These are phyloP conservation scores for Trichoderma semiorbis DNA, from an alignment of 2,329 filamentous ascomycete species.

Conservation along the genomic window DNA sequence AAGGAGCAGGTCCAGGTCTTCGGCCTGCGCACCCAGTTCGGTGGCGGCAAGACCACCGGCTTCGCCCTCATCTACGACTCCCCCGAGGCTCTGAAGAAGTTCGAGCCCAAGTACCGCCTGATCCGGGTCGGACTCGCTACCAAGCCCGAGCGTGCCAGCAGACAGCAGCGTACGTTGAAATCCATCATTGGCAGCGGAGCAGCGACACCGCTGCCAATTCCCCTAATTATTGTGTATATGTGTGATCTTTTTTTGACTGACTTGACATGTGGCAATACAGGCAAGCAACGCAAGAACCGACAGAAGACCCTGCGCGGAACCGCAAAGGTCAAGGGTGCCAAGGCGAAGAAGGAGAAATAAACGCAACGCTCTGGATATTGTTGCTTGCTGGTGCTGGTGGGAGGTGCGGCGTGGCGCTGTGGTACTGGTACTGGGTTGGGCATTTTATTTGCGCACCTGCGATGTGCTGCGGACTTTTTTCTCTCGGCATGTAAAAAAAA, in stretches of 20 bases:
- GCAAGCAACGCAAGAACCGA: conserved; percentile 99
- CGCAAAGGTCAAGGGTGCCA: conserved; percentile 95
- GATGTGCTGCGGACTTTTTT: conserved; percentile 27
- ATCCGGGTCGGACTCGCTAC: conserved; percentile 86
- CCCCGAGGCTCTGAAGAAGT: conserved; percentile 98
- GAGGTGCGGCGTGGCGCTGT: conserved; percentile 12
- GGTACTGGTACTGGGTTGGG: conserved; percentile 27
- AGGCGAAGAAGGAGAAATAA: conserved; percentile 93
- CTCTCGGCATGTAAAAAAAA: conserved; percentile 21
- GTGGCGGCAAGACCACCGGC: conserved; percentile 99
- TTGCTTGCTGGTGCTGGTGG: conserved; percentile 23
- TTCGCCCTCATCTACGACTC: conserved; percentile 99
- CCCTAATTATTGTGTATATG: background rate
- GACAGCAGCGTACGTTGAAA: conserved; percentile 91
- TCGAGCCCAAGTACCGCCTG: conserved; percentile 97
- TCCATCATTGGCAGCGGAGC: background rate
- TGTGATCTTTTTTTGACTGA: conserved; percentile 21
- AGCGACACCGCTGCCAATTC: background rate
- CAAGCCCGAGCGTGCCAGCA: conserved; percentile 96
- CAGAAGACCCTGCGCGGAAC: conserved; percentile 97
- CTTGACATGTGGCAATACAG: conserved; percentile 48
- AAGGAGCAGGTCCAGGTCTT: conserved; percentile 98
- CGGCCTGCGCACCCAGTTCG: conserved; percentile 96
- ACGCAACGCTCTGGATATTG: conserved; percentile 35
- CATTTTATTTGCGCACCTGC: conserved; percentile 26